A percentile compares a stretch with the other conserved stretches of the same genome.
phyloP scores from a whole-genome alignment of 345 rosid genomes.

The Moricandia arvensis region DNA sequence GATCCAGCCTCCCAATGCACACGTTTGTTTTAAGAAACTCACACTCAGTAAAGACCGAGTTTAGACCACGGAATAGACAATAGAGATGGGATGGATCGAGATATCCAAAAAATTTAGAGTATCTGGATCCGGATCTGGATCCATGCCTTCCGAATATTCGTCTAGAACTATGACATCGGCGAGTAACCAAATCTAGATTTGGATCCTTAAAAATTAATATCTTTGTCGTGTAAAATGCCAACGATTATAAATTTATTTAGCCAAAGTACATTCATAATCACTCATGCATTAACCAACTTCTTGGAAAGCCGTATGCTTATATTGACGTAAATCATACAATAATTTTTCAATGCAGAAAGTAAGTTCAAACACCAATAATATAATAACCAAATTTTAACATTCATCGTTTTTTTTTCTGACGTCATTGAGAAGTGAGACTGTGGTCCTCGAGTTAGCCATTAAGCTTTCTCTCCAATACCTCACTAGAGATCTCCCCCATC shows the following conservation, averaged over 20 bases:
- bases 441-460: constrained; percentile 33
- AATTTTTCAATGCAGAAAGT: neutral
- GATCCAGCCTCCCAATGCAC: neutral
- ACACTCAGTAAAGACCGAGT: neutral
- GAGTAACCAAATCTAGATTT: no score
- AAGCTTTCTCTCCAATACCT: constrained; percentile 62
- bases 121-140: no score
- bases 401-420: neutral
- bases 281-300: neutral
- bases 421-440: constrained; percentile 16
- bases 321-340: neutral
- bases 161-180: no score
- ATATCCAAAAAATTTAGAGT: no score
- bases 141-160: no score
- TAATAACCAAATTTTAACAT: neutral
- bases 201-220: neutral
- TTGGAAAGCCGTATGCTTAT: neutral
- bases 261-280: no score
- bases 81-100: no score
- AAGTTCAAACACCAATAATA: neutral
- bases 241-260: neutral
- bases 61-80: no score
- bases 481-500: constrained; percentile 77
- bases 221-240: neutral
- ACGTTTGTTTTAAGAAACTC: neutral